Base-by-base conservation (phyloP, 192 early-diverging fungal species). In the Diversispora eburnea region DNA sequence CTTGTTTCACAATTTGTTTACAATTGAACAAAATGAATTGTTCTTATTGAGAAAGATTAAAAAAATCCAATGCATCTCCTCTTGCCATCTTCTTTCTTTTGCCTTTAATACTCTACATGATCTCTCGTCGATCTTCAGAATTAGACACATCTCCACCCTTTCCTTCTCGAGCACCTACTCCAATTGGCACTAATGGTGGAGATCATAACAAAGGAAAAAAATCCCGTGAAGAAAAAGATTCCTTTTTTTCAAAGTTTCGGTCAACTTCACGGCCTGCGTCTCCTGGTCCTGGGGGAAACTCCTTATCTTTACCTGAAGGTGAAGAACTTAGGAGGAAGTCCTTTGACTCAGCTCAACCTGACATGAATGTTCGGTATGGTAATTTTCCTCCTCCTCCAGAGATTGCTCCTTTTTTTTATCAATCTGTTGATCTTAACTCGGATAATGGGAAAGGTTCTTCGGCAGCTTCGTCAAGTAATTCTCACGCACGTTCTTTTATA, bases 391-490 rank as follows among this genome's bases (percentile, higher is more conserved):
- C 72, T 20, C 72, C 72, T 42, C 43, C 47, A 41, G 72, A 64
- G 54, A 73, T 73, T 25, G 60, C 72, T 3, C 72, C 58, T 7
- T 73, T 73, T 73, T 33, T 20, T 5, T 73, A 73, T 22, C 59
- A 73, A 39, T 41, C 43, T 46, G 33, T 15, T 41, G 33, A 3
- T 13, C 58, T n/a, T n/a, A n/a, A 13, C 9, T 0, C 5, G 9
- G 72, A 73, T 0, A n/a, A 15, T 73, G 41, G 48, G 9, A 62
- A 64, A 47, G 48, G 45, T 33, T 56, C 47, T 19, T 15, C 46
- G 8, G 19, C 13, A 3, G 39, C 70, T 20, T 47, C 39, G 25
- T 61, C 20, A 41, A 63, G 48, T 61, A 73, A 25, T 63, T 15
- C 45, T 9, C 48, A 73, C 15, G 8, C 60, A 7, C 46, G 6